phyloP scores from a whole-genome alignment of 2,329 filamentous ascomycete species.

The Delphinella strobiligena region DNA sequence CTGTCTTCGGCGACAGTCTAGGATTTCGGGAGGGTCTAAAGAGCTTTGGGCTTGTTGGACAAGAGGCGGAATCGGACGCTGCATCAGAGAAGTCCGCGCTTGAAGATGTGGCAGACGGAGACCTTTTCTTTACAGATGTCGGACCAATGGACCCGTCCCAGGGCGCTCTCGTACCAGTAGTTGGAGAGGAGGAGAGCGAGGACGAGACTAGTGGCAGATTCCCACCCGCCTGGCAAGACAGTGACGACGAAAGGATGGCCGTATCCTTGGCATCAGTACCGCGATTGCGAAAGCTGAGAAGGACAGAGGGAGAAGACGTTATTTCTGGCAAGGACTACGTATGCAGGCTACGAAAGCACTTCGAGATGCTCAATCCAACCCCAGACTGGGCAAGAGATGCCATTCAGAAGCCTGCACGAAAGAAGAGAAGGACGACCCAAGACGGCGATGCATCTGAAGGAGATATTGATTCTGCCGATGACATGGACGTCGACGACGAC shows the following conservation, averaged over 20 bases:
- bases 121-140: slow-evolving; percentile 74
- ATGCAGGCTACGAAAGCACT: slow-evolving; percentile 63
- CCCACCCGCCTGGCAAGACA: slow-evolving; percentile 75
- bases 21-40: slow-evolving; percentile 69
- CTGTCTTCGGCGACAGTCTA: slow-evolving; percentile 80
- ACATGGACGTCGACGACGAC: slow-evolving; percentile 34
- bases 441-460: slow-evolving; percentile 27
- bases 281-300: slow-evolving; percentile 69
- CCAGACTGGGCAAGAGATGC: slow-evolving; percentile 49
- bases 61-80: slow-evolving; percentile 34
- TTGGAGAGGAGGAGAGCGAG: slow-evolving; percentile 28
- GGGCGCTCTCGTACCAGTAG: slow-evolving; percentile 25
- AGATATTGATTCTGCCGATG: slow-evolving; percentile 45
- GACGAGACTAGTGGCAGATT: slow-evolving; percentile 26
- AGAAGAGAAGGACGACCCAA: slow-evolving; percentile 34
- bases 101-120: slow-evolving; percentile 58
- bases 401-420: slow-evolving; percentile 27
- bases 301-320: slow-evolving; percentile 71
- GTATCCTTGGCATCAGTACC: slow-evolving; percentile 69
- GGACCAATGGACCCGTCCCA: slow-evolving; percentile 33
- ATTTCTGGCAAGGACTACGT: slow-evolving; percentile 80
- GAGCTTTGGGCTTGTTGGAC: slow-evolving; percentile 34
- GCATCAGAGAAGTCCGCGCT: slow-evolving; percentile 21
- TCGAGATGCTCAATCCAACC: slow-evolving; percentile 45
- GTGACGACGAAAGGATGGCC: slow-evolving; percentile 79